Conservation (phyloP, 202 grass and related monocot species). For the Digitaria exilis region DNA sequence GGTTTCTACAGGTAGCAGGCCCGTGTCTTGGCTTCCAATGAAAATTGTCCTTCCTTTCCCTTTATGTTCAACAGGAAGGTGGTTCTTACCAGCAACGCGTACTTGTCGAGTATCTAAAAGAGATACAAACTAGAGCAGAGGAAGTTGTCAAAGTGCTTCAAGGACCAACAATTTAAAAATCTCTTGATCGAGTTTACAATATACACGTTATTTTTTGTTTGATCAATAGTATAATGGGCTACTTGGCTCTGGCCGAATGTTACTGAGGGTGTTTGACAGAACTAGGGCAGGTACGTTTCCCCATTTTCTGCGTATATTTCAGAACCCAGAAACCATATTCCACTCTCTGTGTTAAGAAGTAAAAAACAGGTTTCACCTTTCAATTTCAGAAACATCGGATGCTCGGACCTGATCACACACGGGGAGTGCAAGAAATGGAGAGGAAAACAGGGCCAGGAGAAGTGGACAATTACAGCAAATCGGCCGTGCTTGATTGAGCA, state of each 20-base stretch:
- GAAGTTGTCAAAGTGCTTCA: conserved; percentile 74
- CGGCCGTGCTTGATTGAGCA: background rate
- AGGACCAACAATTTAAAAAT: conserved; percentile 50
- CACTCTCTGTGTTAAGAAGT: background rate
- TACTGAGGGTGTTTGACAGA: background rate
- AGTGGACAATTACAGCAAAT: background rate
- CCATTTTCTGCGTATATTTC: background rate
- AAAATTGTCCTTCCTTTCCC: background rate
- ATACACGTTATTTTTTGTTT: background rate
- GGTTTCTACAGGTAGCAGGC: conserved; percentile 1
- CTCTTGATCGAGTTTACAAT: background rate
- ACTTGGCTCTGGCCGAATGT: background rate
- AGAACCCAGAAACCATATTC: background rate
- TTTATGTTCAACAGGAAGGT: conserved; percentile 64
- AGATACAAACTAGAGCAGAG: conserved; percentile 78
- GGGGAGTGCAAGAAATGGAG: background rate
- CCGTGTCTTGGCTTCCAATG: background rate
- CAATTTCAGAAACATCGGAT: conserved; percentile 1
- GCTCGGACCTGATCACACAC: background rate
- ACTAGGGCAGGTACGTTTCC: background rate
- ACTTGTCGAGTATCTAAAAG: conserved; percentile 87
- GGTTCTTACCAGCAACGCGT: conserved; percentile 88
- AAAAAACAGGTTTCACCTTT: background rate
- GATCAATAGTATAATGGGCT: background rate
- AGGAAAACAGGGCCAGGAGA: background rate